Evolutionary conservation across 192 early-diverging fungal species (phyloP).

Genomic region (Coemansia umbellata): DNA sequence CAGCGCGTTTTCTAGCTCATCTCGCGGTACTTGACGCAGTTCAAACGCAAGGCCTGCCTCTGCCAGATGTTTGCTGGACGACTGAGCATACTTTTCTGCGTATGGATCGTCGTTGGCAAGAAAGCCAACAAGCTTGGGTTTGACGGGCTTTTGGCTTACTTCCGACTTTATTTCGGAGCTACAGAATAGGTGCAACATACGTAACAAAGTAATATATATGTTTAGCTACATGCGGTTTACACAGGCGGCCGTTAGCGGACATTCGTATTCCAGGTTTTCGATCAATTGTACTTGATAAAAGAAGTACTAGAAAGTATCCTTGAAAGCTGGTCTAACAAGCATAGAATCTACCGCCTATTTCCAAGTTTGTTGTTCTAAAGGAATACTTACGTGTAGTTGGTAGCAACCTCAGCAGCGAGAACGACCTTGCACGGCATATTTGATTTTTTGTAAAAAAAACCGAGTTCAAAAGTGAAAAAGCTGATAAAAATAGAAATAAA

Average conservation of each 20-base stretch:
- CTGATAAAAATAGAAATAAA: conserved; percentile 9
- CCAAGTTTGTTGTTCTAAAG: no score
- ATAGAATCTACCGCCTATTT: no score
- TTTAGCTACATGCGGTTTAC: no score
- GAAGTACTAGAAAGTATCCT: no score
- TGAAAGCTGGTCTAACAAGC: no score
- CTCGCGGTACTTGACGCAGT: conserved; percentile 74
- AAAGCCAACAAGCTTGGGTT: conserved; percentile 85
- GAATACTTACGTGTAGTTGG: conserved; percentile 49
- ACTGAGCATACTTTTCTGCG: conserved; percentile 89
- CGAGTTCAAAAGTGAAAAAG: no score
- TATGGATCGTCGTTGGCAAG: conserved; percentile 94
- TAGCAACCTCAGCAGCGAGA: conserved; percentile 52
- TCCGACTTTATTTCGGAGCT: conserved; percentile 48
- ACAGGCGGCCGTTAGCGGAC: no score
- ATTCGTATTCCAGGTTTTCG: no score
- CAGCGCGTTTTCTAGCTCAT: conserved; percentile 80
- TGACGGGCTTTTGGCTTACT: conserved; percentile 59
- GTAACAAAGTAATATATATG: not conserved
- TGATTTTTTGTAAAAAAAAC: not conserved
- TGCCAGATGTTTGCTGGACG: conserved; percentile 89
- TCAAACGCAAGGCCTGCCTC: conserved; percentile 91
- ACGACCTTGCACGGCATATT: conserved; percentile 55
- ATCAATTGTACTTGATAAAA: no score
- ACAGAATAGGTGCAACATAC: not conserved